phyloP scores from a whole-genome alignment of 768 basidiomycete genomes.

The Kwoniella sp. region DNA sequence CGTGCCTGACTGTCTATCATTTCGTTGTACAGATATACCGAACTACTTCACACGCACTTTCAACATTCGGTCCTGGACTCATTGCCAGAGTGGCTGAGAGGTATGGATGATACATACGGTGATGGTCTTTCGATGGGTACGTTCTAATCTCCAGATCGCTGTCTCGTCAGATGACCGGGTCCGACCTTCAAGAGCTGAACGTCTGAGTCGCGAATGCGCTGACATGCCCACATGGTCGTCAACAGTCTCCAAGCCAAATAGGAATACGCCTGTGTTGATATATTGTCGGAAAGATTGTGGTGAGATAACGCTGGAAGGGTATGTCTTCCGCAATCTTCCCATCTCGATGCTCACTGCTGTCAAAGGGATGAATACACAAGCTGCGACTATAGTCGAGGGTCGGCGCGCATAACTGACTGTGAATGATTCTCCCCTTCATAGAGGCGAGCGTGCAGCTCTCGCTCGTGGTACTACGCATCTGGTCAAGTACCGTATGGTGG shows the following conservation, averaged over 20 bases:
- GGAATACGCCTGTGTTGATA: slow-evolving; percentile 74
- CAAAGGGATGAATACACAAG: too few relatives aligned
- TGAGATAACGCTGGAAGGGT: slow-evolving; percentile 57
- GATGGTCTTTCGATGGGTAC: slow-evolving; percentile 67
- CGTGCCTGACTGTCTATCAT: too few relatives aligned
- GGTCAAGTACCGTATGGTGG: slow-evolving; percentile 73
- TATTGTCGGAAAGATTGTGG: slow-evolving; percentile 71
- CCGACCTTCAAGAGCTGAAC: too few relatives aligned
- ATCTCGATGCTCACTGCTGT: neutral
- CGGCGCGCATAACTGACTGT: too few relatives aligned
- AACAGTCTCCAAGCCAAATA: slow-evolving; percentile 76
- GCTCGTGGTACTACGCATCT: slow-evolving; percentile 79
- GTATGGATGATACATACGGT: slow-evolving; percentile 74
- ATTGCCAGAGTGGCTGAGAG: slow-evolving; percentile 73
- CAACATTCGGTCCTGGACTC: slow-evolving; percentile 77
- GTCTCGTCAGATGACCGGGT: too few relatives aligned
- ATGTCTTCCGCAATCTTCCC: slow-evolving; percentile 35
- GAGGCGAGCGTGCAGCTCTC: slow-evolving; percentile 74
- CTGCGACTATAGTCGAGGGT: too few relatives aligned
- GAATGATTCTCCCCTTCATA: too few relatives aligned
- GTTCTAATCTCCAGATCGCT: slow-evolving; percentile 17
- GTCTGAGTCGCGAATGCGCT: too few relatives aligned
- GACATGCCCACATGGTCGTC: too few relatives aligned
- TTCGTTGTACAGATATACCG: slow-evolving; percentile 66
- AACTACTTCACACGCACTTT: slow-evolving; percentile 75